Percentiles rank a stretch among this genome's conserved stretches.
Evolutionary conservation across 176 grass and related monocot genomes (phyloP).

Genomic region (Urochloa ruziziensis): DNA sequence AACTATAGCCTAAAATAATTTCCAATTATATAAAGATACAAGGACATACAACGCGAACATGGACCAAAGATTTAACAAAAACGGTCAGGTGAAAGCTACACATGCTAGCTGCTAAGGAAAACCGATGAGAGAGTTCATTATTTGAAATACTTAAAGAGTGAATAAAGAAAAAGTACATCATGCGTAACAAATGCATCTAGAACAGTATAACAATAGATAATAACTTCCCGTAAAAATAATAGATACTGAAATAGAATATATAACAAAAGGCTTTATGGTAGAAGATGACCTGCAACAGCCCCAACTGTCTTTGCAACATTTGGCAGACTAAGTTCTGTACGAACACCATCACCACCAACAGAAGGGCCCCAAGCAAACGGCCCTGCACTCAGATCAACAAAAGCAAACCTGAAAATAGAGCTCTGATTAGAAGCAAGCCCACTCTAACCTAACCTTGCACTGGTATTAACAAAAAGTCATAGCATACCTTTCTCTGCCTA

Average conservation of each 20-base stretch:
- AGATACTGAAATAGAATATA: neutral
- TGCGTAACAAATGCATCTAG: neutral
- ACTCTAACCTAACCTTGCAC: constrained; percentile 9
- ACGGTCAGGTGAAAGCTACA: neutral
- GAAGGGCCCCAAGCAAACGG: constrained; percentile 95
- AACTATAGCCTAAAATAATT: constrained; percentile 4
- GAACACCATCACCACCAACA: constrained; percentile 95
- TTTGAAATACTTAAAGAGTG: neutral
- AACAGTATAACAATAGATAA: neutral
- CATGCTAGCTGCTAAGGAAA: neutral
- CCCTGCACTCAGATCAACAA: constrained; percentile 94
- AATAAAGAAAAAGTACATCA: neutral
- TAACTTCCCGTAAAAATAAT: neutral
- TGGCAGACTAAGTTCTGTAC: constrained; percentile 89
- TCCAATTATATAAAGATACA: neutral
- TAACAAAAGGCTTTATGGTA: neutral
- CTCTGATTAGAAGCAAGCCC: constrained; percentile 23
- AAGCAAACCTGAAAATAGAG: constrained; percentile 79
- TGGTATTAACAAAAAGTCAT: constrained; percentile 2
- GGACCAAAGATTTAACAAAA: neutral
- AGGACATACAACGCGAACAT: neutral
- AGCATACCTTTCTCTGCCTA: constrained; percentile 67
- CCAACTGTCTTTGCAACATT: constrained; percentile 84
- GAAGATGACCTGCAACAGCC: constrained; percentile 60
- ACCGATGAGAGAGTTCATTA: neutral